Evolutionary conservation across 371 early-diverging fungal genomes (phyloP), one percentile per base, ranked within the genome.

Genomic region (Syncephalis plumigaleata): DNA sequence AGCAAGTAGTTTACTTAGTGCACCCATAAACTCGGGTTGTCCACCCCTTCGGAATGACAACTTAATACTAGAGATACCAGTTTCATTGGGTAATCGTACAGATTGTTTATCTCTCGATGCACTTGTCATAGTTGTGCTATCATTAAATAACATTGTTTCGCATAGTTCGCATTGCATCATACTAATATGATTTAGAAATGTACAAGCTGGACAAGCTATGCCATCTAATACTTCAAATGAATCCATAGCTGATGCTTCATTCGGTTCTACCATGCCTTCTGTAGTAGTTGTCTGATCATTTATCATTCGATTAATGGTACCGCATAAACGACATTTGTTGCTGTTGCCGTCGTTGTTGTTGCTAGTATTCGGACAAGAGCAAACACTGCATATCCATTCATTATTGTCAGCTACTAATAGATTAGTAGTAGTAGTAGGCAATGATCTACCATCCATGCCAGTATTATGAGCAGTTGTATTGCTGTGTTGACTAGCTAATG

Each of bases 41-140:
- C 88, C 88, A 1, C 87, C 85, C 9, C 56, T 60, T 39, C 92
- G 67, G 60, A 88, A 90, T 4, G 89, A 81, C 11, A 90, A 52
- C 53, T 79, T 81, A 21, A 85, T 60, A 52, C 55, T 49, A 1
- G 54, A 22, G 11, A 23, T 3, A 11, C 11, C 31, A 23, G 7
- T 47, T 13, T 36, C 47, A 47, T 36, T 22, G 4, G 36, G 20
- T 11, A 39, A 11, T 50, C 54, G 42, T 48, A 53, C 17, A 20
- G 39, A 2, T 27, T 26, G 3, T 49, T 24, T 39, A 44, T 43
- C 44, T 52, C 51, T 11, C 27, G 15, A 27, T 21, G 24, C 13
- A 22, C n/a, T 13, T 46, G 39, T 9, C 20, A 16, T 23, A 21
- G 47, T 44, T 1, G 39, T 38, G 25, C 59, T 53, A 27, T 52